A percentile compares a stretch with the other conserved stretches of the same genome.
phyloP scores from a whole-genome alignment of 805 yeast genomes.

The Starmera pachycereana region DNA sequence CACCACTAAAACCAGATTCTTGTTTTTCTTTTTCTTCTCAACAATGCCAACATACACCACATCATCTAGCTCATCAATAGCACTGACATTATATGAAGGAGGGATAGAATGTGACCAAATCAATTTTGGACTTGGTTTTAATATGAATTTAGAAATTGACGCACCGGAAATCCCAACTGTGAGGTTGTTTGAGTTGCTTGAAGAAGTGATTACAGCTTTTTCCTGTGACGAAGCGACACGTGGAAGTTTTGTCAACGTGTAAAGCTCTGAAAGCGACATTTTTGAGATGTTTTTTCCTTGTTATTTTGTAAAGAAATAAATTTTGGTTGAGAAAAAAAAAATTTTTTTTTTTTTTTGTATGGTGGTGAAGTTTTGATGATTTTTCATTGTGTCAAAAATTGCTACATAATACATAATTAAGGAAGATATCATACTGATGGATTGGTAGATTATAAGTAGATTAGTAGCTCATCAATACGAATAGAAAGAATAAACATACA shows the following conservation, averaged over 20 bases:
- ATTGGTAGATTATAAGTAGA: no score
- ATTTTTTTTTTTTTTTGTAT: no score
- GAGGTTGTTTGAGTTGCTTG: conserved; percentile 10
- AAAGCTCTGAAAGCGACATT: conserved; percentile 17
- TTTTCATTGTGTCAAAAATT: no score
- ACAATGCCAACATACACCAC: conserved; percentile 9
- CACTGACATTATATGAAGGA: conserved; percentile 29
- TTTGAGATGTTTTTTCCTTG: background rate
- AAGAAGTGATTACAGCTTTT: conserved; percentile 7
- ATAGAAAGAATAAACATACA: no score
- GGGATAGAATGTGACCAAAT: conserved; percentile 43
- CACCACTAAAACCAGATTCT: conserved; percentile 10
- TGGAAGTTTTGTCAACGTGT: conserved; percentile 16
- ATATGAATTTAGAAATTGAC: conserved; percentile 24
- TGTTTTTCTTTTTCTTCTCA: conserved; percentile 10
- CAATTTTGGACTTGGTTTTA: conserved; percentile 42
- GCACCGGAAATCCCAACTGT: conserved; percentile 20
- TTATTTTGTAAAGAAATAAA: no score
- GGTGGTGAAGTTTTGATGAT: no score
- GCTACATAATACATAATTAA: no score
- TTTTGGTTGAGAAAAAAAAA: no score
- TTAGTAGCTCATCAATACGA: no score
- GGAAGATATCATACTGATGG: no score
- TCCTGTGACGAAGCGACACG: conserved; percentile 12
- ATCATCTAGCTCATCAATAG: conserved; percentile 6